Evolutionary conservation across 805 yeast species (phyloP), one percentile per base, ranked within the genome.

Genomic region (Lipomyces yamadae): DNA sequence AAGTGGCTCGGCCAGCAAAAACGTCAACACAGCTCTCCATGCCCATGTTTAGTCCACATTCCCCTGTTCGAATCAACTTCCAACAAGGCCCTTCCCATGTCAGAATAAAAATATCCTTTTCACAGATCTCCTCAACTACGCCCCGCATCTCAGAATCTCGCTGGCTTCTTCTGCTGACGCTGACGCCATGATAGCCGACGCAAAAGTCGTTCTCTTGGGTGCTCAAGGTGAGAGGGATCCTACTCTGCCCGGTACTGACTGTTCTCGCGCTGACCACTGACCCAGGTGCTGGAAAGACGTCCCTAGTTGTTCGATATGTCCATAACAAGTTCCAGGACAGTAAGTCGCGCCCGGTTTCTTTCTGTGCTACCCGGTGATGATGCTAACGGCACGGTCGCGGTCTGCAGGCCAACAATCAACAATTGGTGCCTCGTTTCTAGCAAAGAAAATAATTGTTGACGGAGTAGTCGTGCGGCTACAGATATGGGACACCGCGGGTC

Each of bases 401-500:
- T 48, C 42, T 34, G 52, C 67, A 72, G 64, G 76, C 74, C 69
- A 76, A 72, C 70, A 77, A 4, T 74, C 78, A 10, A 76, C 79
- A 54, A 76, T 76, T 29, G 79, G 79, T 42, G 79, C 79, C 33
- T 75, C 78, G 42, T 76, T 76, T 57, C 70, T 76, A 66, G 78
- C 78, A 50, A 76, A 76, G 60, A 76, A 75, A 63, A 76, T 76
- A 56, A 65, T 67, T 56, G 71, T 76, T n/a, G 77, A 76, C 68
- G 78, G 74, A 57, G 74, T 70, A 56, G 71, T 72, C 32, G 76
- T 76, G 39, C 70, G 79, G 53, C 77, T 87, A 50, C 91, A 87
- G 75, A 82, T 87, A 8, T 87, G 97, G 97, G 97, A 92, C 78
- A 92, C 97, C 53, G 97, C 97, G 0, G 97, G 97, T n/a, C 97